Evolutionary conservation across 2,329 filamentous ascomycete species (phyloP).

Genomic region (Ophiostoma novo-ulmi): DNA sequence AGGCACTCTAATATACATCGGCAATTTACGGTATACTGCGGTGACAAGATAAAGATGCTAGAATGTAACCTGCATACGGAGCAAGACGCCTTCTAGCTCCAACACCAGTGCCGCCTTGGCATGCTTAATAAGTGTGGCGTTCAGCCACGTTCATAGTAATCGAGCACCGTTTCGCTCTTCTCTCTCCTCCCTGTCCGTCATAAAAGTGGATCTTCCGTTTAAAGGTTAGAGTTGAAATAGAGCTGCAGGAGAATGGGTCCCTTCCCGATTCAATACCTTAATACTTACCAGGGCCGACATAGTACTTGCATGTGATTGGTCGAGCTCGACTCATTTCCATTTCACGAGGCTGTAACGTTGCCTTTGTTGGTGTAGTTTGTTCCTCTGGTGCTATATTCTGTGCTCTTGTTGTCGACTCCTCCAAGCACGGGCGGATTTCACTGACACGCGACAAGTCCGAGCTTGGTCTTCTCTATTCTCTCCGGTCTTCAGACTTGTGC

Average conservation of each 20-base stretch:
- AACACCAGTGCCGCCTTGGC: not conserved
- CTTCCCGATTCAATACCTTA: not conserved
- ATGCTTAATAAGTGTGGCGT: not conserved
- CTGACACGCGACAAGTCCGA: no score
- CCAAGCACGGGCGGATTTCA: no score
- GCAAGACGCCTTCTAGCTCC: no score
- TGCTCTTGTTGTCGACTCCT: not conserved
- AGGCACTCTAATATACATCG: not conserved
- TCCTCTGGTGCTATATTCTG: not conserved
- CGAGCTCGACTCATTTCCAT: not conserved
- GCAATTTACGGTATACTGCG: not conserved
- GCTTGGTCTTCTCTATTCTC: no score
- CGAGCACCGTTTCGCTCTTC: not conserved
- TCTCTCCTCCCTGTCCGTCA: not conserved
- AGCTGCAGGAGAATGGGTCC: not conserved
- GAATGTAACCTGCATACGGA: conserved; percentile 1
- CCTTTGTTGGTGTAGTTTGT: conserved; percentile 4
- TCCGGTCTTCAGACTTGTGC: no score
- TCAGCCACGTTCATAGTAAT: not conserved
- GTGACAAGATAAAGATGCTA: not conserved
- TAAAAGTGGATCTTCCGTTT: not conserved
- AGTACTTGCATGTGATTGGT: not conserved
- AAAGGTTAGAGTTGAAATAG: not conserved
- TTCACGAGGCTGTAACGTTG: conserved; percentile 15
- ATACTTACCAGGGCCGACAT: not conserved